Percentiles rank a stretch among this genome's conserved stretches.
Conservation (phyloP, 1,139 yeast species). For the Pichia sp. region DNA sequence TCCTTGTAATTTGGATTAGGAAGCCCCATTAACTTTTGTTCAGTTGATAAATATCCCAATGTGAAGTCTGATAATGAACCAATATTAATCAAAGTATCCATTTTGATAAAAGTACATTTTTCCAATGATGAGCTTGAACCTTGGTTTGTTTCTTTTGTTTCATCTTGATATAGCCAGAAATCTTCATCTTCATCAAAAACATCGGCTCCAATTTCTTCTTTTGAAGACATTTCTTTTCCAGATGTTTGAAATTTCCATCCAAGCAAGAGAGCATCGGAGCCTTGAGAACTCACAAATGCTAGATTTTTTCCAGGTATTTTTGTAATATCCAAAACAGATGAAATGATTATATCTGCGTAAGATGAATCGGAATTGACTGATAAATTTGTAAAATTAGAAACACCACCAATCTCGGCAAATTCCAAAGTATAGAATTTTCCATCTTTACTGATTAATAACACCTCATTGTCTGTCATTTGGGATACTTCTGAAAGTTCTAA, state of each 20-base stretch:
- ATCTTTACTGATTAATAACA: conserved; percentile 47
- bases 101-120: conserved; percentile 38
- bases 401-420: conserved; percentile 42
- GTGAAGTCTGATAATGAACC: conserved; percentile 80
- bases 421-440: conserved; percentile 54
- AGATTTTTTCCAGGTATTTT: conserved; percentile 28
- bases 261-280: conserved; percentile 42
- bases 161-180: conserved; percentile 33
- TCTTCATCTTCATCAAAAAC: conserved; percentile 36
- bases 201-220: conserved; percentile 25
- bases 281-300: conserved; percentile 42
- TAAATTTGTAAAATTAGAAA: conserved; percentile 26
- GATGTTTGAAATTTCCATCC: conserved; percentile 32
- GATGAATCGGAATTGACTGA: conserved; percentile 17
- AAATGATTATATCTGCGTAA: conserved; percentile 21
- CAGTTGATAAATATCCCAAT: conserved; percentile 59
- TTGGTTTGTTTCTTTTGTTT: conserved; percentile 22
- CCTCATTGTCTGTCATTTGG: conserved; percentile 50
- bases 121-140: conserved; percentile 21
- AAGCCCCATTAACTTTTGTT: conserved; percentile 55
- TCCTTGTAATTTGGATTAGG: conserved; percentile 67
- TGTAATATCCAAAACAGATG: conserved; percentile 28
- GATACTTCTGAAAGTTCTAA: conserved; percentile 57
- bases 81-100: conserved; percentile 59
- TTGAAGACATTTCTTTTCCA: conserved; percentile 13